Percentiles rank a stretch among this genome's conserved stretches.
phyloP scores from a whole-genome alignment of 352 stramenopile species.

The Globisporangium emineosum region DNA sequence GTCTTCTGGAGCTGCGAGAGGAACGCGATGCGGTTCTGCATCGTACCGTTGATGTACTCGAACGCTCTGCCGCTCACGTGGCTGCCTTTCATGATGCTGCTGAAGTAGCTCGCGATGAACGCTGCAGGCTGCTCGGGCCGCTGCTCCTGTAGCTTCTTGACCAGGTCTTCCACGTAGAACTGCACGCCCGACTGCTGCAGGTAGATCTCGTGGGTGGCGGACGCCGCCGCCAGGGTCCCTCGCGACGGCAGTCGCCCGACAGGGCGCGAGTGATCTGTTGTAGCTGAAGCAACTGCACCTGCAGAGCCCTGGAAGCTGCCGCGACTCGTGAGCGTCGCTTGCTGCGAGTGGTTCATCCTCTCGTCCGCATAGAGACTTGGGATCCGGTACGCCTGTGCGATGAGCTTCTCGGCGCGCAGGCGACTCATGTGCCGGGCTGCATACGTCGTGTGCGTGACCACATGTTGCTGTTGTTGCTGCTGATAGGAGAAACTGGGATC shows the following conservation, averaged over 20 bases:
- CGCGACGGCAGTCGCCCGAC: constrained; percentile 22
- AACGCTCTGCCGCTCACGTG: constrained; percentile 41
- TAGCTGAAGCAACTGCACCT: neutral
- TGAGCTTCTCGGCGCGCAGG: constrained; percentile 41
- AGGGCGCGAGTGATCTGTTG: constrained; percentile 10
- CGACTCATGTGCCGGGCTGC: constrained; percentile 27
- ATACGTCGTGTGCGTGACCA: neutral
- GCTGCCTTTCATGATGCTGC: constrained; percentile 25
- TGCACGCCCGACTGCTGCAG: constrained; percentile 51
- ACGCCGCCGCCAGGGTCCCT: constrained; percentile 12
- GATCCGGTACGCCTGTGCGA: constrained; percentile 36
- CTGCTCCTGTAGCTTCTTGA: constrained; percentile 49
- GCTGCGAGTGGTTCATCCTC: neutral
- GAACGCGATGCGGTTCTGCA: constrained; percentile 56
- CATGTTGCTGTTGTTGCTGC: neutral
- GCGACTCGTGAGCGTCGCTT: neutral
- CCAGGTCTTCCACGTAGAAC: constrained; percentile 54
- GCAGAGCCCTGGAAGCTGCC: constrained; percentile 5
- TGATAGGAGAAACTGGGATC: neutral
- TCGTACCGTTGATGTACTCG: constrained; percentile 48
- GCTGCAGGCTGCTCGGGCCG: constrained; percentile 30
- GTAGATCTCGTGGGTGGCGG: constrained; percentile 34
- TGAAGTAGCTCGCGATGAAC: constrained; percentile 52
- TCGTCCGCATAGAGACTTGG: constrained; percentile 2
- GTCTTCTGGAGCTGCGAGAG: constrained; percentile 37